Conservation (phyloP, 2,329 filamentous ascomycete genomes). For the Fusarium nodosum region DNA sequence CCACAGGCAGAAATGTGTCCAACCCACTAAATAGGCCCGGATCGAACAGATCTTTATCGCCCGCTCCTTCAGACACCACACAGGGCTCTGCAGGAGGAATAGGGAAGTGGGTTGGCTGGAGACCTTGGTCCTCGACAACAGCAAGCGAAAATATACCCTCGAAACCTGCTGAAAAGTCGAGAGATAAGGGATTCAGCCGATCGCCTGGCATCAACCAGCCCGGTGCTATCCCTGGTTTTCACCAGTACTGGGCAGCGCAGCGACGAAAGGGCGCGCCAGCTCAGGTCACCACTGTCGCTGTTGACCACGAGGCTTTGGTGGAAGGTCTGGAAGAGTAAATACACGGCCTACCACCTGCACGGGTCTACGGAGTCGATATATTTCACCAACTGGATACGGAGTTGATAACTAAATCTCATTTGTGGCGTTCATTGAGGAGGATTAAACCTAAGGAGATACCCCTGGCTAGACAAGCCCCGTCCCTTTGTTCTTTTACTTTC, state of each 20-base stretch:
- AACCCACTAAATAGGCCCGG: constrained; percentile 49
- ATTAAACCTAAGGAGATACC: constrained; percentile 47
- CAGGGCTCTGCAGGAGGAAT: constrained; percentile 50
- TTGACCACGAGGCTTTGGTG: constrained; percentile 72
- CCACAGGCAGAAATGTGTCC: constrained; percentile 53
- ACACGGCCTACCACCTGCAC: constrained; percentile 6
- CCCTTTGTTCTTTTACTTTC: constrained; percentile 36
- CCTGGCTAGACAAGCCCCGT: constrained; percentile 46
- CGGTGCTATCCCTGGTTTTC: constrained; percentile 79
- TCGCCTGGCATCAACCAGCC: constrained; percentile 83
- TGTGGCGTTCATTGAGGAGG: constrained; percentile 45
- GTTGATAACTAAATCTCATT: constrained; percentile 40
- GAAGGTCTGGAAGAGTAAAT: constrained; percentile 64
- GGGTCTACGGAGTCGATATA: constrained; percentile 6
- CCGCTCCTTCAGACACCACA: constrained; percentile 44
- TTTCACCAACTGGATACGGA: constrained; percentile 39
- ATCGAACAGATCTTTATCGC: constrained; percentile 42
- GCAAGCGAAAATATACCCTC: constrained; percentile 24
- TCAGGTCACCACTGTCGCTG: constrained; percentile 67
- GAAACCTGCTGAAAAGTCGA: constrained; percentile 48
- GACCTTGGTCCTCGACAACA: constrained; percentile 59
- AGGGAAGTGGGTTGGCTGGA: constrained; percentile 64
- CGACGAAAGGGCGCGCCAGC: constrained; percentile 67
- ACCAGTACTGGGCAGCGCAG: constrained; percentile 65
- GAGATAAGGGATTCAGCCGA: constrained; percentile 60